Evolutionary conservation across 768 basidiomycete genomes (phyloP).

Genomic region (Trametes elegans): DNA sequence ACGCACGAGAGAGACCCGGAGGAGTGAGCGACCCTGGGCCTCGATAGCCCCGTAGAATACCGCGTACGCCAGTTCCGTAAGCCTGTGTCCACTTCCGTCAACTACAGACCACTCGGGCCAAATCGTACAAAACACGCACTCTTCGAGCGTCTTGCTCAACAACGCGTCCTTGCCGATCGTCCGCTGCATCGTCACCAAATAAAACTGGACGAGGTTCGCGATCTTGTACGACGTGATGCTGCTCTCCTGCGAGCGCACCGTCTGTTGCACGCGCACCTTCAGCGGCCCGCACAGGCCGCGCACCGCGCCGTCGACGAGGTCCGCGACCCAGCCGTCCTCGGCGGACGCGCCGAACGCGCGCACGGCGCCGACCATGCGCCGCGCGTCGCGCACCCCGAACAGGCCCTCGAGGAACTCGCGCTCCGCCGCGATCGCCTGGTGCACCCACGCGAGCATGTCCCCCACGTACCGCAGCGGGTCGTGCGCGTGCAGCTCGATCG

Average conservation of each 20-base stretch:
- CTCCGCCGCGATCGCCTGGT: slow-evolving; percentile 93
- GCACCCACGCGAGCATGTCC: slow-evolving; percentile 98
- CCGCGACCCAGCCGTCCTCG: slow-evolving; percentile 77
- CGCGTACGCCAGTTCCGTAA: slow-evolving; percentile 76
- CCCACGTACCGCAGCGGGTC: slow-evolving; percentile 96
- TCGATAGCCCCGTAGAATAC: slow-evolving; percentile 89
- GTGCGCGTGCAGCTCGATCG: slow-evolving; percentile 97
- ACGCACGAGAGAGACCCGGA: slow-evolving; percentile 53
- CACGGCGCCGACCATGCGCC: slow-evolving; percentile 75
- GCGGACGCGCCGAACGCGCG: slow-evolving; percentile 51
- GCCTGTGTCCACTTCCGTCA: slow-evolving; percentile 42
- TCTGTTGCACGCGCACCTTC: slow-evolving; percentile 93
- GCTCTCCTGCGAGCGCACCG: slow-evolving; percentile 90
- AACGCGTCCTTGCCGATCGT: slow-evolving; percentile 86
- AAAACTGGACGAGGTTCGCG: slow-evolving; percentile 94
- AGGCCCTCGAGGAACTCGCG: slow-evolving; percentile 89
- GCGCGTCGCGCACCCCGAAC: slow-evolving; percentile 65
- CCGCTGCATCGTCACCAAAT: slow-evolving; percentile 86
- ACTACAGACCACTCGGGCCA: neutral
- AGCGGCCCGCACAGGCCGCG: slow-evolving; percentile 86
- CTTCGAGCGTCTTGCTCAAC: slow-evolving; percentile 71
- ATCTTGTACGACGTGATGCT: slow-evolving; percentile 91
- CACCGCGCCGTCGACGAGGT: slow-evolving; percentile 78
- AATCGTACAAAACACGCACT: slow-evolving; percentile 43
- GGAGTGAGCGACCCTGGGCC: slow-evolving; percentile 69